A percentile compares a stretch with the other conserved stretches of the same genome.
Evolutionary conservation across 129 eudicot genomes (phyloP).

Genomic region (Heracleum sosnowskyi): DNA sequence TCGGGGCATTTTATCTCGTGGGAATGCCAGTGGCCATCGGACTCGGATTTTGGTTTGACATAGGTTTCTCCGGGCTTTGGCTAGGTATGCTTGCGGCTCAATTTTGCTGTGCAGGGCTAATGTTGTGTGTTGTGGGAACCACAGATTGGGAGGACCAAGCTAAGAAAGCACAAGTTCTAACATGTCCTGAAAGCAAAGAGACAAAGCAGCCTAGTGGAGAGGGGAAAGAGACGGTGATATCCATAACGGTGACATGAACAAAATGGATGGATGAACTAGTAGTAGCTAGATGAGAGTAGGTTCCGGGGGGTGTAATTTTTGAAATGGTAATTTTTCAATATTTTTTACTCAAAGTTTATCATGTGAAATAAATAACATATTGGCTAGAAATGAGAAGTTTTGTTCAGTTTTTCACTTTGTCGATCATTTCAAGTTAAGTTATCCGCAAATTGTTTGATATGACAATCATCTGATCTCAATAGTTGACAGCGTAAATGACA

Average conservation of each 20-base stretch:
- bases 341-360: neutral
- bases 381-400: slow-evolving; percentile 4
- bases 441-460: neutral
- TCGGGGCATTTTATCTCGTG: slow-evolving; percentile 61
- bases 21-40: slow-evolving; percentile 73
- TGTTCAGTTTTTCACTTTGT: neutral
- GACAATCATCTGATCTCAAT: neutral
- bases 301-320: neutral
- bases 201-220: slow-evolving; percentile 18
- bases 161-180: slow-evolving; percentile 49
- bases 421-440: neutral
- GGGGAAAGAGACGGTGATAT: slow-evolving; percentile 50
- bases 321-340: neutral
- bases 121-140: slow-evolving; percentile 63
- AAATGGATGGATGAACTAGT: slow-evolving; percentile 20
- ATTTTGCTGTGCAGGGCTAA: slow-evolving; percentile 64
- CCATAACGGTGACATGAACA: slow-evolving; percentile 41
- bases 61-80: slow-evolving; percentile 77
- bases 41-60: slow-evolving; percentile 38
- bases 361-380: slow-evolving; percentile 12
- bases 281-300: slow-evolving; percentile 1
- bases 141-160: slow-evolving; percentile 70
- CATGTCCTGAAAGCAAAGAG: slow-evolving; percentile 34
- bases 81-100: slow-evolving; percentile 76
- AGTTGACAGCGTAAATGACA: too few relatives aligned